Conservation (phyloP, 2,329 filamentous ascomycete genomes). For the Calonectria honghensis region DNA sequence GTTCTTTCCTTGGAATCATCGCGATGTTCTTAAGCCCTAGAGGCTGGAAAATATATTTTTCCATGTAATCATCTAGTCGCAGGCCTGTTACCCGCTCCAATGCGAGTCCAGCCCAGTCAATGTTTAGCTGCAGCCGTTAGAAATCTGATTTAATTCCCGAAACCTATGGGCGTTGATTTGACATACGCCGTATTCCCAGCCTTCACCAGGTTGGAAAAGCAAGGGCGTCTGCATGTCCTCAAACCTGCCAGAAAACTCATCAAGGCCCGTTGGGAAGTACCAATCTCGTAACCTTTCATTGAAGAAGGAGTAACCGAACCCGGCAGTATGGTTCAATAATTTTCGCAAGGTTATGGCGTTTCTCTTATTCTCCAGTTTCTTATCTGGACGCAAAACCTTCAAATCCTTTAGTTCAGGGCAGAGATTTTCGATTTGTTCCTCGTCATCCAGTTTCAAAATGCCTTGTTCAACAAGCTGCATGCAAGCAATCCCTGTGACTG, state of each 20-base stretch:
- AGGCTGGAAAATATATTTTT: constrained; percentile 68
- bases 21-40: constrained; percentile 69
- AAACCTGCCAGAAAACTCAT: constrained; percentile 74
- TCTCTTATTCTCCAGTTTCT: constrained; percentile 65
- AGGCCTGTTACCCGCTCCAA: constrained; percentile 67
- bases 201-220: constrained; percentile 77
- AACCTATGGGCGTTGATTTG: neutral
- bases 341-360: constrained; percentile 74
- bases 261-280: constrained; percentile 68
- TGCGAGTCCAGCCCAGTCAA: constrained; percentile 73
- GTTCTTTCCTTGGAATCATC: constrained; percentile 73
- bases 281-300: constrained; percentile 69
- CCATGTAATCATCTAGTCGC: constrained; percentile 69
- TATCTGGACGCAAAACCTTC: constrained; percentile 65
- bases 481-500: constrained; percentile 70
- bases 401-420: constrained; percentile 69
- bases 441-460: constrained; percentile 68
- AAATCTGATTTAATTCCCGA: neutral
- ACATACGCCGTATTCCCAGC: constrained; percentile 77
- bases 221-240: constrained; percentile 73
- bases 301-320: constrained; percentile 75
- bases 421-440: constrained; percentile 66
- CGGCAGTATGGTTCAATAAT: constrained; percentile 73
- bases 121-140: constrained; percentile 61
- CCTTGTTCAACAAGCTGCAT: constrained; percentile 76